phyloP scores from a whole-genome alignment of 345 rosid species.

The Bruguiera sexangula region DNA sequence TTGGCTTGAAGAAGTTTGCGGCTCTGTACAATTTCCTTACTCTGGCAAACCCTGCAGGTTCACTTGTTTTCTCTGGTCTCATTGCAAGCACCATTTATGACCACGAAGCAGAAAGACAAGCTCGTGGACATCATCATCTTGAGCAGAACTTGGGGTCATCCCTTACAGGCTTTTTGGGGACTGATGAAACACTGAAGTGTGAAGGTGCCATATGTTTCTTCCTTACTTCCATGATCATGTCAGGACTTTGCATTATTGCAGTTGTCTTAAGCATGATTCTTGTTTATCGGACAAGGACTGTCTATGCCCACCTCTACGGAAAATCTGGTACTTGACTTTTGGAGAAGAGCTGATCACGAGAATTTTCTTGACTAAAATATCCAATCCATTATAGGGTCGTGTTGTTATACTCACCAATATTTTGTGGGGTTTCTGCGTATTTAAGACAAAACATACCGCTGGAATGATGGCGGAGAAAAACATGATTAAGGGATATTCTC shows the following conservation, averaged over 20 bases:
- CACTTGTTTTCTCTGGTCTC: conserved; percentile 84
- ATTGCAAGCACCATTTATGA: conserved; percentile 85
- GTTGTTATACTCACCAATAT: background rate
- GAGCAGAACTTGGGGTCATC: conserved; percentile 17
- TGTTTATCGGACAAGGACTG: conserved; percentile 69
- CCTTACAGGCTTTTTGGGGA: conserved; percentile 27
- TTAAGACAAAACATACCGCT: too few species aligned
- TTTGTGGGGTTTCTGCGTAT: background rate
- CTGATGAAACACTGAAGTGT: conserved; percentile 60
- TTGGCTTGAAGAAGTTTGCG: conserved; percentile 89
- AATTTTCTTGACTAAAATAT: background rate
- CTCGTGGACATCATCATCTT: conserved; percentile 29
- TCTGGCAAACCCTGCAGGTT: conserved; percentile 92
- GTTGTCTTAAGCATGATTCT: conserved; percentile 73
- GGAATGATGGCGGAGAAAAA: too few species aligned
- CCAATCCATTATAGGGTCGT: background rate
- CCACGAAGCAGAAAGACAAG: conserved; percentile 81
- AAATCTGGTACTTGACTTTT: conserved; percentile 13
- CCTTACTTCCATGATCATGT: conserved; percentile 87
- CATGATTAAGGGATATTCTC: too few species aligned
- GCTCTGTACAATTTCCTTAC: conserved; percentile 92
- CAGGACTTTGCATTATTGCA: conserved; percentile 76
- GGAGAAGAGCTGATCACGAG: background rate
- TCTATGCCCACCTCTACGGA: conserved; percentile 76
- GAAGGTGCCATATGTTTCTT: conserved; percentile 84